Evolutionary conservation across 1,284 basidiomycete genomes (phyloP).

Genomic region (Peniophora sp.): DNA sequence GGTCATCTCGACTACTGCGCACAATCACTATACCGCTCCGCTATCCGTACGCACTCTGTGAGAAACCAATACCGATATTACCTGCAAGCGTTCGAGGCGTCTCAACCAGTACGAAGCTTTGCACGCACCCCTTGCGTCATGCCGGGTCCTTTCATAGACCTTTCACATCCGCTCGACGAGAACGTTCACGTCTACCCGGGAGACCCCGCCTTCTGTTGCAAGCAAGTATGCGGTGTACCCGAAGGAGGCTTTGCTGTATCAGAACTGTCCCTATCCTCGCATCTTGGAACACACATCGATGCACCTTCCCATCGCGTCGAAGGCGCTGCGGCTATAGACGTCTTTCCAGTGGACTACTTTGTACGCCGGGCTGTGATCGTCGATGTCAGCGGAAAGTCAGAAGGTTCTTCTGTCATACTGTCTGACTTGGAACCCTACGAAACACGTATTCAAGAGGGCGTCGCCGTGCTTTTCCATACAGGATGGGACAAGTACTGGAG

Average conservation of each 20-base stretch:
- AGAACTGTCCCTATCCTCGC: constrained; percentile 43
- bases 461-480: constrained; percentile 21
- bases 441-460: constrained; percentile 16
- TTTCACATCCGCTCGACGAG: constrained; percentile 42
- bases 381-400: constrained; percentile 31
- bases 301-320: constrained; percentile 64
- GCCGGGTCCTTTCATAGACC: constrained; percentile 31
- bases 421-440: constrained; percentile 30
- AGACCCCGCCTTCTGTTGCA: constrained; percentile 38
- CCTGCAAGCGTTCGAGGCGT: too few species aligned
- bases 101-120: too few species aligned
- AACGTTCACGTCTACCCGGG: constrained; percentile 44
- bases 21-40: too few species aligned
- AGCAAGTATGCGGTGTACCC: constrained; percentile 25
- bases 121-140: too few species aligned
- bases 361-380: constrained; percentile 44
- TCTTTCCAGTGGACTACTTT: constrained; percentile 42
- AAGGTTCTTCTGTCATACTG: constrained; percentile 47
- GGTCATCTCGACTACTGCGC: too few species aligned
- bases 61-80: too few species aligned
- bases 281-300: constrained; percentile 67
- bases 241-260: constrained; percentile 45
- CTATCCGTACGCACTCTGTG: too few species aligned
- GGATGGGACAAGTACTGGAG: constrained; percentile 51
- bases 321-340: constrained; percentile 44